Evolutionary conservation across 176 grass and related monocot genomes (phyloP).

Genomic region (Triticum timopheevii): DNA sequence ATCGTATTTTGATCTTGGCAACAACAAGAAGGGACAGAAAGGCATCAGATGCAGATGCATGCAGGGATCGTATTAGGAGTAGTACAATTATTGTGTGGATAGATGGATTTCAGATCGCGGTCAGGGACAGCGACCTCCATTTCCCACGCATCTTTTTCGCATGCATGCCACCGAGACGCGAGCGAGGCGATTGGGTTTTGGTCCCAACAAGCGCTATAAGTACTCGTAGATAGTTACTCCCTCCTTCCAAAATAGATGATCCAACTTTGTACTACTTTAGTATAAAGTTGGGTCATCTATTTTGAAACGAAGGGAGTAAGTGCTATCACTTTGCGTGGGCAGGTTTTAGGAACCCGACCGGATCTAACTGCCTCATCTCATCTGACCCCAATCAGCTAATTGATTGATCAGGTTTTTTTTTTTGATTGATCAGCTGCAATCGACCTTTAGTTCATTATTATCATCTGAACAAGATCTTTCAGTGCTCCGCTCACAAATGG

Average conservation of each 20-base stretch:
- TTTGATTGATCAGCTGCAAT: neutral
- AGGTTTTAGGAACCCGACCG: conserved; percentile 8
- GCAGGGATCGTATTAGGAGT: too few species aligned
- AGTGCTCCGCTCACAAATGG: neutral
- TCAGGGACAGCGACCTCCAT: neutral
- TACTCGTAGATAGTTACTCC: too few species aligned
- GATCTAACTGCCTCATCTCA: neutral
- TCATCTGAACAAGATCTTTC: neutral
- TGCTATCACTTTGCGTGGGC: neutral
- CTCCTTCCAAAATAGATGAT: too few species aligned
- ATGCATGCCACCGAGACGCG: neutral
- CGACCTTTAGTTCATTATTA: neutral
- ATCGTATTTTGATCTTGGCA: neutral
- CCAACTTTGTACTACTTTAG: too few species aligned
- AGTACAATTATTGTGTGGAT: neutral
- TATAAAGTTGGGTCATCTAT: too few species aligned
- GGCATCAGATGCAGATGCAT: conserved; percentile 8
- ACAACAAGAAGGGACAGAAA: neutral
- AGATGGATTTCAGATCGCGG: neutral
- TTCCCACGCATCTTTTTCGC: neutral
- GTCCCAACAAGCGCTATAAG: too few species aligned
- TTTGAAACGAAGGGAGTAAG: accelerated
- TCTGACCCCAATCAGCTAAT: neutral
- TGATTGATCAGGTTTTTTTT: neutral
- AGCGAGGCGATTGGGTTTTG: neutral